Evolutionary conservation across 176 grass and related monocot genomes (phyloP).

Genomic region (Aegilops tauschii): DNA sequence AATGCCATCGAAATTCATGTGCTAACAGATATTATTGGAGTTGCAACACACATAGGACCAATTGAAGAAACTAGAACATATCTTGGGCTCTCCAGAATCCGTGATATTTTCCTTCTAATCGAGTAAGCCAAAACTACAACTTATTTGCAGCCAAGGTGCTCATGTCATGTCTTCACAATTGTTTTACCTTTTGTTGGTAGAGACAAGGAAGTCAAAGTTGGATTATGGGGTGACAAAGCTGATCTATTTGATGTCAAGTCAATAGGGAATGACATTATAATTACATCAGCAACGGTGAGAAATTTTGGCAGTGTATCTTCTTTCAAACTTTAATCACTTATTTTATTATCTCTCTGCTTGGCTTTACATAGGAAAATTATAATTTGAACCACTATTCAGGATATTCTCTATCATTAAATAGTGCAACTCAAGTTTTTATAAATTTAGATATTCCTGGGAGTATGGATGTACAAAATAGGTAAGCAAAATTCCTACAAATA

Average conservation of each 20-base stretch:
- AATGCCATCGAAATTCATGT: background rate
- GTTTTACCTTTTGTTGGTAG: background rate
- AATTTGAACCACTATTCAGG: background rate
- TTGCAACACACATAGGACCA: background rate
- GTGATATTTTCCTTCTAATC: background rate
- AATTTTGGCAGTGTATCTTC: background rate
- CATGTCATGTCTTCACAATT: background rate
- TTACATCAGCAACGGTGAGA: constrained; percentile 3
- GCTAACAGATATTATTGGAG: background rate
- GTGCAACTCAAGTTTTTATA: background rate
- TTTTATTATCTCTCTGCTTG: background rate
- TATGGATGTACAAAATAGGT: background rate
- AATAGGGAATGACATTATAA: background rate
- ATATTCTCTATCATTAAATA: constrained; percentile 6
- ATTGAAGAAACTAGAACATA: background rate
- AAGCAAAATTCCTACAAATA: background rate
- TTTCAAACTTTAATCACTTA: background rate
- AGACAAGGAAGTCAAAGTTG: background rate
- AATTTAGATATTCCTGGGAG: background rate
- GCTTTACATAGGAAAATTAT: background rate
- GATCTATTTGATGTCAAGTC: background rate
- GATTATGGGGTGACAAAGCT: background rate
- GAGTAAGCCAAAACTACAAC: background rate
- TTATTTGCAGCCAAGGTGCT: background rate
- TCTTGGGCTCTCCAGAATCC: background rate